Evolutionary conservation across 2,329 filamentous ascomycete genomes (phyloP).

Genomic region (Daldinia sp.): DNA sequence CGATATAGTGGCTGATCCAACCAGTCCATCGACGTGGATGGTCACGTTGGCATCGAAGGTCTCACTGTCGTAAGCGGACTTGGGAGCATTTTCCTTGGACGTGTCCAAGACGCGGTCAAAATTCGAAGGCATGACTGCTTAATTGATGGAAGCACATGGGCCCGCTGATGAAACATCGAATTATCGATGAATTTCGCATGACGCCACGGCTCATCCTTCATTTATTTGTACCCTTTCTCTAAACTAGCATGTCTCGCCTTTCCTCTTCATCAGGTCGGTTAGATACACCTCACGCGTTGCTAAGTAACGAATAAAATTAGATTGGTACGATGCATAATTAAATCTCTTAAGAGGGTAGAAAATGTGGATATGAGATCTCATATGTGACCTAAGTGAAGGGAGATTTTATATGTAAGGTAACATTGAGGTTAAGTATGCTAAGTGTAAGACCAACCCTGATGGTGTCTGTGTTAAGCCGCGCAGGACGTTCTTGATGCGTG

Average conservation of each 20-base stretch:
- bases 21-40: constrained; percentile 83
- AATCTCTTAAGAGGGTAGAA: neutral
- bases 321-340: constrained; percentile 10
- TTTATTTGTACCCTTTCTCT: constrained; percentile 1
- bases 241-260: constrained; percentile 6
- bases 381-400: neutral
- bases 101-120: constrained; percentile 60
- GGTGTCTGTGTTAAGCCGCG: constrained; percentile 8
- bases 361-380: constrained; percentile 7
- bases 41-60: constrained; percentile 88
- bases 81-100: constrained; percentile 68
- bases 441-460: constrained; percentile 17
- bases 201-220: constrained; percentile 24
- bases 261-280: neutral
- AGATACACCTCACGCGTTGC: neutral
- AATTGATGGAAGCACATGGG: constrained; percentile 34
- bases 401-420: neutral
- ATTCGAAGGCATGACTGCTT: constrained; percentile 60
- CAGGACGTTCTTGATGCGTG: neutral
- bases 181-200: constrained; percentile 31
- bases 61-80: constrained; percentile 83
- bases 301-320: neutral
- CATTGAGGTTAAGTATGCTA: neutral
- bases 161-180: constrained; percentile 41
- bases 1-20: constrained; percentile 93